Evolutionary conservation across 169 alveolate genomes (phyloP).

Genomic region (Eimeria zaria): DNA sequence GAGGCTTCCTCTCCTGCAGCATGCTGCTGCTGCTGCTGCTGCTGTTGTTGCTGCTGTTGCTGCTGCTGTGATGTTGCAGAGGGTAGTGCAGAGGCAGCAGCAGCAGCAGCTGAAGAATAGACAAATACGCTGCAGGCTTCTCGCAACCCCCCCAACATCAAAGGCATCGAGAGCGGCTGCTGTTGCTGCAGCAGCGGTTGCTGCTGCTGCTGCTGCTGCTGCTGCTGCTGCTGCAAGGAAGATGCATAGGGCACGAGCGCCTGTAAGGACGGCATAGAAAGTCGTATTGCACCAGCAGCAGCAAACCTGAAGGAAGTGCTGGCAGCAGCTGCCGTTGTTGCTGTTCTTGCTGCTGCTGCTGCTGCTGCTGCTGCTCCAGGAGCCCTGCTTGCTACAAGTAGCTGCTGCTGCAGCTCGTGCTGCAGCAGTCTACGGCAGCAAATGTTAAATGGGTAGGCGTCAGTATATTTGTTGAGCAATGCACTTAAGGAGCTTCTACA

Average conservation of each 20-base stretch:
- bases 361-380: conserved; percentile 50
- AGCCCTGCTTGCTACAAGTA: background rate
- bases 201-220: background rate
- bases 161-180: background rate
- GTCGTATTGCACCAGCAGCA: background rate
- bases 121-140: background rate
- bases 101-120: background rate
- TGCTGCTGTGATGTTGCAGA: background rate
- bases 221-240: background rate
- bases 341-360: conserved; percentile 50
- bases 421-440: background rate
- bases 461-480: background rate
- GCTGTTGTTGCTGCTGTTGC: background rate
- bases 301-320: background rate
- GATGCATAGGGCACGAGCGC: background rate
- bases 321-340: too few relatives aligned
- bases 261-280: background rate
- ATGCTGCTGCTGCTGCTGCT: conserved; percentile 5
- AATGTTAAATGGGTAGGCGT: background rate
- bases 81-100: background rate
- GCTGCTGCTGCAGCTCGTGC: conserved; percentile 6
- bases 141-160: background rate
- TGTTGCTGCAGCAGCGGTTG: conserved; percentile 15
- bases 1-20: background rate
- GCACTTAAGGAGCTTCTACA: background rate